A percentile compares a stretch with the other conserved stretches of the same genome.
Evolutionary conservation across 169 alveolate species (phyloP).

Genomic region (Cryptosporidium meleagridis): DNA sequence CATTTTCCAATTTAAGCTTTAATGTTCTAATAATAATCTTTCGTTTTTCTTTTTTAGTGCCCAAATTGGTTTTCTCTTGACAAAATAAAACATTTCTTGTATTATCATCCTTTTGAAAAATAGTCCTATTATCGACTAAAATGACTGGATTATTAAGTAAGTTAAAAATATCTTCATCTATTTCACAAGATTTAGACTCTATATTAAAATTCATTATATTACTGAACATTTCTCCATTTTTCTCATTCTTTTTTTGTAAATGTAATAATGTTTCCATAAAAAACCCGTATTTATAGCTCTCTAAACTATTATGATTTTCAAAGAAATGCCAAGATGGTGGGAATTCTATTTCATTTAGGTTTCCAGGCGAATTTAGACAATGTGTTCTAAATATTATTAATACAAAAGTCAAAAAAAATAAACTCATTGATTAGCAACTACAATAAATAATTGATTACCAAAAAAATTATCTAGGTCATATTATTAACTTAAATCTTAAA

Average conservation of each 20-base stretch:
- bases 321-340: slow-evolving; percentile 75
- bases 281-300: slow-evolving; percentile 59
- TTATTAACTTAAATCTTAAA: background rate
- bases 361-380: background rate
- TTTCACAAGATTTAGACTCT: slow-evolving; percentile 4
- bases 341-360: slow-evolving; percentile 28
- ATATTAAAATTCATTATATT: background rate
- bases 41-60: background rate
- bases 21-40: background rate
- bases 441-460: background rate
- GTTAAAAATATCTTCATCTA: slow-evolving; percentile 3
- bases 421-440: background rate
- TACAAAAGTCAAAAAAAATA: background rate
- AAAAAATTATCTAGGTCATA: background rate
- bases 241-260: background rate
- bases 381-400: background rate
- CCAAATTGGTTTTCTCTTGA: background rate
- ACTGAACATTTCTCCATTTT: background rate
- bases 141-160: slow-evolving; percentile 17
- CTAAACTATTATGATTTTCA: slow-evolving; percentile 65
- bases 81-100: background rate
- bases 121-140: background rate
- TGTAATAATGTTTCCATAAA: slow-evolving; percentile 3
- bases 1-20: slow-evolving; percentile 11
- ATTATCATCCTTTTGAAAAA: background rate